These are phyloP conservation scores for Trichoderma aggressivum DNA, from an alignment of 2,329 filamentous ascomycete genomes.

Conservation along the genomic window DNA sequence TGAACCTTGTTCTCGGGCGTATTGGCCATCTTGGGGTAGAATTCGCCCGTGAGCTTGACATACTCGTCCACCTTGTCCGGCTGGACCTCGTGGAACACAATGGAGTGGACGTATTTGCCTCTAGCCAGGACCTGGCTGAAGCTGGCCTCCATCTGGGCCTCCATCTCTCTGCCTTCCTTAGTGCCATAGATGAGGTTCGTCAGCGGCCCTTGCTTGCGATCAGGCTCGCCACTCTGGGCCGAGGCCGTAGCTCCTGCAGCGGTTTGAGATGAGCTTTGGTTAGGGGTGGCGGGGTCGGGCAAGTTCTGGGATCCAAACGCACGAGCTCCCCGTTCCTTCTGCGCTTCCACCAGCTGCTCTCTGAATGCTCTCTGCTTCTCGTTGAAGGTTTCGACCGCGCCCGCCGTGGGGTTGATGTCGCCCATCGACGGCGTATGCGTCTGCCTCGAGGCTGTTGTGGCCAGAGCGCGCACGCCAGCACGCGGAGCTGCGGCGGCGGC, in stretches of 20 bases:
- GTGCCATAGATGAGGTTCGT: constrained; percentile 95
- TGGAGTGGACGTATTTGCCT: constrained; percentile 97
- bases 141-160: constrained; percentile 91
- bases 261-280: constrained; percentile 37
- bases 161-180: constrained; percentile 88
- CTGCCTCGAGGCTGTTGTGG: constrained; percentile 47
- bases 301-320: constrained; percentile 45
- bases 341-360: constrained; percentile 70
- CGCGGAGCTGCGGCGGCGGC: constrained; percentile 43
- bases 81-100: constrained; percentile 94
- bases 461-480: constrained; percentile 54
- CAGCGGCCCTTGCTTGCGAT: constrained; percentile 69
- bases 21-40: constrained; percentile 87
- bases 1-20: constrained; percentile 89
- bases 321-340: constrained; percentile 87
- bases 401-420: constrained; percentile 67
- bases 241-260: constrained; percentile 49
- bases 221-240: constrained; percentile 50
- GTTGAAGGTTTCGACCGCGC: constrained; percentile 73
- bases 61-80: constrained; percentile 96
- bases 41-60: constrained; percentile 79
- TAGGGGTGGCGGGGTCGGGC: constrained; percentile 41
- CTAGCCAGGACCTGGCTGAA: constrained; percentile 93
- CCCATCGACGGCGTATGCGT: constrained; percentile 70
- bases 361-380: constrained; percentile 83